phyloP scores from a whole-genome alignment of 2,329 filamentous ascomycete species.

The Aspergillus fischeri region DNA sequence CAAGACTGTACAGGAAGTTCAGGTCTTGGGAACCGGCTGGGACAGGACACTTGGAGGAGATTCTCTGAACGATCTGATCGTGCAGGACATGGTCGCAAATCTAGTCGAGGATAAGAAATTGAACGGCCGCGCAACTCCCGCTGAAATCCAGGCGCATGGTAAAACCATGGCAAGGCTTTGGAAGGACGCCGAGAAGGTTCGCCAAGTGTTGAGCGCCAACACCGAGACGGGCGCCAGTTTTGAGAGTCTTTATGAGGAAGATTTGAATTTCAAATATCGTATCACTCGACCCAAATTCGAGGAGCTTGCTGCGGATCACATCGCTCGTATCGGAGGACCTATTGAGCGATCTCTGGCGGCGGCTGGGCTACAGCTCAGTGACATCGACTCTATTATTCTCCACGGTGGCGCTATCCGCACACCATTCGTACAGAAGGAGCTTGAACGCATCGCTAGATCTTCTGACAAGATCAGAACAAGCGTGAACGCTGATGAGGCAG shows the following conservation, averaged over 20 bases:
- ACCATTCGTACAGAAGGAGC: constrained; percentile 85
- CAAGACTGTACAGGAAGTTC: constrained; percentile 95
- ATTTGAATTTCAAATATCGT: constrained; percentile 92
- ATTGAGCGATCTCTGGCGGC: constrained; percentile 70
- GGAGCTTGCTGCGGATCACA: constrained; percentile 64
- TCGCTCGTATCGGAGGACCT: constrained; percentile 63
- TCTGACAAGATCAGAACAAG: constrained; percentile 81
- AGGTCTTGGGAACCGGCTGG: constrained; percentile 81
- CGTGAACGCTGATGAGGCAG: constrained; percentile 95
- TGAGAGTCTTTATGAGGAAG: constrained; percentile 78
- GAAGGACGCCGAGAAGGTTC: constrained; percentile 83
- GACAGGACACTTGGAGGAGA: constrained; percentile 88
- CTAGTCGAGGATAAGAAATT: constrained; percentile 66
- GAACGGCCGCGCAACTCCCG: constrained; percentile 35
- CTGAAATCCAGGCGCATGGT: constrained; percentile 63
- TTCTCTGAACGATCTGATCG: constrained; percentile 77
- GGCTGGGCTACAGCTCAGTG: constrained; percentile 67
- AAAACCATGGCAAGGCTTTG: constrained; percentile 84
- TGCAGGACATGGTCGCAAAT: constrained; percentile 80
- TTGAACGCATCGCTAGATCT: constrained; percentile 70
- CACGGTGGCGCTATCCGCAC: constrained; percentile 88
- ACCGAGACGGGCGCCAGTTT: constrained; percentile 74
- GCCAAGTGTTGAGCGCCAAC: constrained; percentile 92
- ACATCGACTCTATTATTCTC: constrained; percentile 86
- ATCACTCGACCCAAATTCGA: constrained; percentile 77